These are phyloP conservation scores for Emmonsia crescens DNA, from an alignment of 2,329 filamentous ascomycete species.

Conservation along the genomic window DNA sequence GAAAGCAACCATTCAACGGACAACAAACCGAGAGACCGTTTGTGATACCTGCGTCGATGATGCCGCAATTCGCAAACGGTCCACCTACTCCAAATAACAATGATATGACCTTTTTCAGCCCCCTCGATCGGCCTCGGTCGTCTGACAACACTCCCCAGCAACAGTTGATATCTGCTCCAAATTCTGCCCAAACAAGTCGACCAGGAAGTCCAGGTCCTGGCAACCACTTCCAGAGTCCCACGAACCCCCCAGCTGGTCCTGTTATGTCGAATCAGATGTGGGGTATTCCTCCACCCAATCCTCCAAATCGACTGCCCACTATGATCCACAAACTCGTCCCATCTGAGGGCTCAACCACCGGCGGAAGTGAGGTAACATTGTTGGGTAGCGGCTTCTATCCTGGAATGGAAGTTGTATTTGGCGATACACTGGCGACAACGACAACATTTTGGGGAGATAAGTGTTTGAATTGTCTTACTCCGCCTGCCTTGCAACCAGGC, in stretches of 20 bases:
- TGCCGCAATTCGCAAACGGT: slow-evolving; percentile 44
- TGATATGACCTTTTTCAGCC: slow-evolving; percentile 48
- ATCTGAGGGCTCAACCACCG: slow-evolving; percentile 66
- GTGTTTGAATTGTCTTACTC: slow-evolving; percentile 67
- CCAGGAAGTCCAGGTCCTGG: slow-evolving; percentile 55
- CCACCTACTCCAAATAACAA: slow-evolving; percentile 57
- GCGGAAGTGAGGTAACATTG: slow-evolving; percentile 78
- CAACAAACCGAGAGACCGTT: slow-evolving; percentile 38
- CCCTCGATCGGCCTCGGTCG: slow-evolving; percentile 49
- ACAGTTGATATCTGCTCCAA: slow-evolving; percentile 59
- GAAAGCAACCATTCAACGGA: slow-evolving; percentile 22
- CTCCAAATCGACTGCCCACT: slow-evolving; percentile 44
- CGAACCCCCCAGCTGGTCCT: slow-evolving; percentile 28
- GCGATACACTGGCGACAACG: slow-evolving; percentile 55
- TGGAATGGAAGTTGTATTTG: slow-evolving; percentile 76
- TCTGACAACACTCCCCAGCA: slow-evolving; percentile 55
- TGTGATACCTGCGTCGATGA: slow-evolving; percentile 32
- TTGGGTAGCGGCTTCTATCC: slow-evolving; percentile 71
- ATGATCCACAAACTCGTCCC: slow-evolving; percentile 77
- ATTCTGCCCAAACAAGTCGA: slow-evolving; percentile 63
- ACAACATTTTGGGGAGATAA: slow-evolving; percentile 73
- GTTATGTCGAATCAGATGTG: slow-evolving; percentile 42
- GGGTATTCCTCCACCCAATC: slow-evolving; percentile 40
- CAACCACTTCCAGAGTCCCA: slow-evolving; percentile 30
- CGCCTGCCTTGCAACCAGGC: slow-evolving; percentile 57